phyloP scores from a whole-genome alignment of 768 basidiomycete genomes.

The Clavulina sp. region DNA sequence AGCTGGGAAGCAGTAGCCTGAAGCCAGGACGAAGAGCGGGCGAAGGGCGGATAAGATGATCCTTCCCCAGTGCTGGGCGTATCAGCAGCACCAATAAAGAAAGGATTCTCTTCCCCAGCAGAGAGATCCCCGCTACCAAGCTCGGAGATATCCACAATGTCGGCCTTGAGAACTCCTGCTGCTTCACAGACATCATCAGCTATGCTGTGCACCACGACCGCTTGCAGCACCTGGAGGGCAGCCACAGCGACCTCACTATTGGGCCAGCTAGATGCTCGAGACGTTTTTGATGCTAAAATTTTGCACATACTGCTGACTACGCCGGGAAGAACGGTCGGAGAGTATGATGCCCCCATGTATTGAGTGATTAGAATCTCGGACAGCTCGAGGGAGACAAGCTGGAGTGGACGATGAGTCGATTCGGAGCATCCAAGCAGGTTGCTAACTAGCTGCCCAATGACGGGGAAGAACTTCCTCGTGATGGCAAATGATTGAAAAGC shows the following conservation, averaged over 20 bases:
- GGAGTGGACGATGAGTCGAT: constrained; percentile 43
- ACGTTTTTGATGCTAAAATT: constrained; percentile 35
- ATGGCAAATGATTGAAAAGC: constrained; percentile 26
- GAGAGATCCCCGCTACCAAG: background rate
- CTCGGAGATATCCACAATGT: constrained; percentile 25
- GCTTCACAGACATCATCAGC: constrained; percentile 48
- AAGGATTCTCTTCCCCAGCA: background rate
- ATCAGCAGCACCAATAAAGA: background rate
- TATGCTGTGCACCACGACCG: constrained; percentile 36
- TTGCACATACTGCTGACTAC: constrained; percentile 62
- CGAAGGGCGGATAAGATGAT: constrained; percentile 18
- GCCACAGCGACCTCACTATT: constrained; percentile 48
- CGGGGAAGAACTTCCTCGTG: constrained; percentile 40
- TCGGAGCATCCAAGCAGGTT: constrained; percentile 43
- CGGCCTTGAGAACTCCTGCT: constrained; percentile 47
- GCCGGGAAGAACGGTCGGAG: constrained; percentile 67
- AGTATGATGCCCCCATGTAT: constrained; percentile 29
- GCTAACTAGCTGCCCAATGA: constrained; percentile 70
- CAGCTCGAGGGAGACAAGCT: constrained; percentile 42
- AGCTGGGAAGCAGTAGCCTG: constrained; percentile 67
- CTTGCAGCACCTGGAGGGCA: constrained; percentile 39
- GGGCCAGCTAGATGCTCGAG: constrained; percentile 34
- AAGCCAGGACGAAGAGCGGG: constrained; percentile 61
- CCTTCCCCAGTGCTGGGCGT: background rate
- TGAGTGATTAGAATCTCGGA: constrained; percentile 32